These are phyloP conservation scores for Chenopodium berlandieri DNA, from an alignment of 148 eudicot species.

Conservation along the genomic window DNA sequence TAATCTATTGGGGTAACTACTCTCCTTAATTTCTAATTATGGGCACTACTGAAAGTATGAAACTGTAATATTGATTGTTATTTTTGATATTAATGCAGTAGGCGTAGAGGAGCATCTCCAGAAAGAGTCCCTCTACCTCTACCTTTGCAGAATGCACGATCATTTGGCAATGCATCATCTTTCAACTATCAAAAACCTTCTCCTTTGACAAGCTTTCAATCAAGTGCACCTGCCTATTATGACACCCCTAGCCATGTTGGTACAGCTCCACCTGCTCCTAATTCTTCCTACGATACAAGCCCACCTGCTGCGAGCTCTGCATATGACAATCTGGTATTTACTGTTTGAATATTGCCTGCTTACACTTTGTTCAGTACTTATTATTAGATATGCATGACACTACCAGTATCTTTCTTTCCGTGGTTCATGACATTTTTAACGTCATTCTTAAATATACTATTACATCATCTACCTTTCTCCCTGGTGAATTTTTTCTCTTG, in stretches of 20 bases:
- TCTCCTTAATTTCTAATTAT: background rate
- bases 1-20: slow-evolving; percentile 65
- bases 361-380: background rate
- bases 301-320: slow-evolving; percentile 44
- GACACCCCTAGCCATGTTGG: slow-evolving; percentile 32
- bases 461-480: background rate
- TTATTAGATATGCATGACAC: background rate
- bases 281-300: slow-evolving; percentile 19
- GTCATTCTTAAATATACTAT: too few species aligned
- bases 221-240: slow-evolving; percentile 39
- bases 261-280: slow-evolving; percentile 35
- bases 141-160: slow-evolving; percentile 45
- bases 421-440: background rate
- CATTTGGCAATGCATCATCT: slow-evolving; percentile 35
- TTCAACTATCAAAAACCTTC: slow-evolving; percentile 47
- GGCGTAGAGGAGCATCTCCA: slow-evolving; percentile 56
- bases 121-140: slow-evolving; percentile 74
- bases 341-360: background rate
- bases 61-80: slow-evolving; percentile 1
- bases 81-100: slow-evolving; percentile 38
- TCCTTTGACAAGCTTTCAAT: slow-evolving; percentile 42
- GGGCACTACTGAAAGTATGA: too few species aligned
- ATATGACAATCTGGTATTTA: slow-evolving; percentile 42
- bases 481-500: background rate
- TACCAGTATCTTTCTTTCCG: background rate